A percentile compares a stretch with the other conserved stretches of the same genome.
These are phyloP conservation scores for Didymella keratinophila DNA, from an alignment of 2,329 filamentous ascomycete species.

Conservation along the genomic window DNA sequence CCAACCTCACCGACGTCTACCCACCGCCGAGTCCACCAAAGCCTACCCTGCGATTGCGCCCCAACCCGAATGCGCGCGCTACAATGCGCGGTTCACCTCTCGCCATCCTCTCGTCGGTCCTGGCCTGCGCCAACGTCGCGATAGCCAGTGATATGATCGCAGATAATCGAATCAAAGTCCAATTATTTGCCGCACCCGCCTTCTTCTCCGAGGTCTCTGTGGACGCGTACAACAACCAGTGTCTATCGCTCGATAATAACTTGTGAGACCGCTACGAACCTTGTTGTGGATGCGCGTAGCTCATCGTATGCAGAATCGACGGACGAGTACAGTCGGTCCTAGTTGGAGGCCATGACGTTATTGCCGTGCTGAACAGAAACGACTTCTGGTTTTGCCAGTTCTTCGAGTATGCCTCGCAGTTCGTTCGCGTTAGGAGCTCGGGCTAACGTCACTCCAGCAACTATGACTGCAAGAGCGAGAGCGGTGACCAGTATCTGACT, in stretches of 20 bases:
- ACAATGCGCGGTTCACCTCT: slow-evolving; percentile 19
- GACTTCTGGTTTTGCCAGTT: slow-evolving; percentile 48
- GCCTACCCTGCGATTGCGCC: slow-evolving; percentile 17
- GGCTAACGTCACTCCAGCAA: slow-evolving; percentile 34
- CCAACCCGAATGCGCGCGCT: slow-evolving; percentile 21
- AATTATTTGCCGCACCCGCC: slow-evolving; percentile 44
- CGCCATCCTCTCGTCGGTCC: slow-evolving; percentile 4
- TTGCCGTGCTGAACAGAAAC: slow-evolving; percentile 31
- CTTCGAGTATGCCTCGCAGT: slow-evolving; percentile 38
- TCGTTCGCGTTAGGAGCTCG: background rate
- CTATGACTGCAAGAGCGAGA: slow-evolving; percentile 39
- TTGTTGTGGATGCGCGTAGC: background rate
- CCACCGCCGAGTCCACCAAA: slow-evolving; percentile 8
- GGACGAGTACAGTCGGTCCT: slow-evolving; percentile 43
- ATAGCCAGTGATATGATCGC: slow-evolving; percentile 33
- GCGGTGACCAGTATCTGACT: slow-evolving; percentile 29
- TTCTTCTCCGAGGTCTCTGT: slow-evolving; percentile 44
- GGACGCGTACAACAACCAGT: slow-evolving; percentile 41
- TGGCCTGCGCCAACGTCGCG: slow-evolving; percentile 12
- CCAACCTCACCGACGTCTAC: slow-evolving; percentile 15
- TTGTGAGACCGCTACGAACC: slow-evolving; percentile 26
- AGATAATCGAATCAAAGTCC: slow-evolving; percentile 43
- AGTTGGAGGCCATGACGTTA: slow-evolving; percentile 42
- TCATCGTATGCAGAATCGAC: slow-evolving; percentile 39
- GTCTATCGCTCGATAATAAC: slow-evolving; percentile 45